Evolutionary conservation across 1,139 yeast genomes (phyloP).

Genomic region (Geotrichum candidum): DNA sequence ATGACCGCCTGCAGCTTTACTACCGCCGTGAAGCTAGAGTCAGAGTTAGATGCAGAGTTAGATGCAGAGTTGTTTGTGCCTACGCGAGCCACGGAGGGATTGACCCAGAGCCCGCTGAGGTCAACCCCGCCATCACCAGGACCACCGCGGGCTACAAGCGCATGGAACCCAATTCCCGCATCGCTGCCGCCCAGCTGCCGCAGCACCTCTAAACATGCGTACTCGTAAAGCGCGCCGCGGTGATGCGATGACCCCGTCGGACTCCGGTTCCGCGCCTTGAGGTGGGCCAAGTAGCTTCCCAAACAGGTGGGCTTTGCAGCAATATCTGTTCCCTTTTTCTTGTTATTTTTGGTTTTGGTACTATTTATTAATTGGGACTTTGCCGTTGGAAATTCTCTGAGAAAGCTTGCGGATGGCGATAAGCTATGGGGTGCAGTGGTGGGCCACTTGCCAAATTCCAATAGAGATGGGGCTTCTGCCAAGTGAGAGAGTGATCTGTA

Average conservation of each 20-base stretch:
- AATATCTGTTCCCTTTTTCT: background rate
- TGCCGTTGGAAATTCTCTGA: no score
- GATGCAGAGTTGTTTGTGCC: background rate
- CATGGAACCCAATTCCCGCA: background rate
- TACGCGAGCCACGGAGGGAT: background rate
- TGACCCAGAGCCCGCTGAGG: background rate
- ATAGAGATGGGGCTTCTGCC: background rate
- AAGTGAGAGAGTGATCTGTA: background rate
- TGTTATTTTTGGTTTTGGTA: background rate
- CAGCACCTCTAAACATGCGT: background rate
- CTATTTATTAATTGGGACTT: no score
- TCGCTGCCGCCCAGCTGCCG: background rate
- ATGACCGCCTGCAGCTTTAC: no score
- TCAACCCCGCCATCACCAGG: background rate
- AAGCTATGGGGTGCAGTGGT: no score
- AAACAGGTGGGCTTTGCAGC: background rate
- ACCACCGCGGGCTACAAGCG: background rate
- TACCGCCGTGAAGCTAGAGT: background rate
- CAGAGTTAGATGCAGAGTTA: background rate
- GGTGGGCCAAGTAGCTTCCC: background rate
- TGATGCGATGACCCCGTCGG: background rate
- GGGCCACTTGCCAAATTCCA: background rate
- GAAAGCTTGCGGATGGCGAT: no score
- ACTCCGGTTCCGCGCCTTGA: background rate
- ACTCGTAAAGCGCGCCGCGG: background rate